Evolutionary conservation across 2,329 filamentous ascomycete species (phyloP).

Genomic region (Calonectria henricotiae): DNA sequence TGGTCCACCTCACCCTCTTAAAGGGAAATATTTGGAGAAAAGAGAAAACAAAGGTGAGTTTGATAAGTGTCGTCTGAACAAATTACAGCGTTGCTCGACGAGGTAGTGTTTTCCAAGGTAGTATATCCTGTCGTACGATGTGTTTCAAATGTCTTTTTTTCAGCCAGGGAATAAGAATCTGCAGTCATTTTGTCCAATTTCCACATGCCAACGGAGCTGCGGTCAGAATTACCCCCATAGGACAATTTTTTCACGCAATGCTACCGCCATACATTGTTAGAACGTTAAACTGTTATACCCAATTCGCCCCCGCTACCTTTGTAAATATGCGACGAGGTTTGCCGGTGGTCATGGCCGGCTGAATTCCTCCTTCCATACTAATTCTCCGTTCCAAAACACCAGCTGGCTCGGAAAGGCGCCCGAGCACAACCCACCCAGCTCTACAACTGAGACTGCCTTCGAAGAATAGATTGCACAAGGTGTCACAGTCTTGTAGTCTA

Average conservation of each 20-base stretch:
- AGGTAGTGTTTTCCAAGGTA: constrained; percentile 63
- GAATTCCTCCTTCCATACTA: background rate
- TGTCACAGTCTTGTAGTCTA: background rate
- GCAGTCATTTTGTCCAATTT: background rate
- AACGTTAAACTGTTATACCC: too few relatives aligned
- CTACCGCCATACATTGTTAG: background rate
- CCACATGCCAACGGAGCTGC: background rate
- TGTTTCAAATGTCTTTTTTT: constrained; percentile 66
- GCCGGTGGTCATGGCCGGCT: background rate
- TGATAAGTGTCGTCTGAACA: constrained; percentile 63
- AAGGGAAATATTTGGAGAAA: constrained; percentile 70
- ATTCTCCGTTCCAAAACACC: background rate
- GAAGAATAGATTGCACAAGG: background rate
- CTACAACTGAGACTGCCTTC: too few relatives aligned
- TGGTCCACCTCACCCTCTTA: constrained; percentile 56
- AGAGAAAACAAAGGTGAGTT: constrained; percentile 69
- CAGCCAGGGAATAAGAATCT: background rate
- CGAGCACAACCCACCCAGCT: background rate
- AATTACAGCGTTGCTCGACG: constrained; percentile 65
- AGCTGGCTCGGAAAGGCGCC: too few relatives aligned
- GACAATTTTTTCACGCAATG: background rate
- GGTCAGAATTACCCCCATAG: background rate
- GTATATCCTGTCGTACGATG: constrained; percentile 61
- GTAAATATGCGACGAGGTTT: background rate
- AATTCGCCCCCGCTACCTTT: background rate